Evolutionary conservation across 2,329 filamentous ascomycete species (phyloP).

Genomic region (Pseudogymnoascus sp.): DNA sequence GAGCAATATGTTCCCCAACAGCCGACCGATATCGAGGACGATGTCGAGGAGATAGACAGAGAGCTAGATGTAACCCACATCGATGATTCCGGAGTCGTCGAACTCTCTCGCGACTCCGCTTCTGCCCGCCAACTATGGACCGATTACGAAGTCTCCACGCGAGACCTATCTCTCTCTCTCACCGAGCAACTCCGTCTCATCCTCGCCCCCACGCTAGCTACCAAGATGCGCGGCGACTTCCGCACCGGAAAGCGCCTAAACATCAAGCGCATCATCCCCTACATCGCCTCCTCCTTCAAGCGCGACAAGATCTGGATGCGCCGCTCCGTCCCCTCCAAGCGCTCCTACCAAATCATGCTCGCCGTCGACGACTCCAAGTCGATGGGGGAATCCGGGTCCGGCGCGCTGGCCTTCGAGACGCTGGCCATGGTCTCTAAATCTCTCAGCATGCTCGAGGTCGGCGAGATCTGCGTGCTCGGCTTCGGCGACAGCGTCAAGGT

Average conservation of each 20-base stretch:
- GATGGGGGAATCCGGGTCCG: conserved; percentile 76
- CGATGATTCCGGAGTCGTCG: conserved; percentile 20
- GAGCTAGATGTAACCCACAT: conserved; percentile 70
- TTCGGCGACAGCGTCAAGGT: conserved; percentile 80
- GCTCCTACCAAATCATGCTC: conserved; percentile 93
- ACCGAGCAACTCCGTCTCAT: conserved; percentile 95
- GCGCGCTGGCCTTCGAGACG: conserved; percentile 81
- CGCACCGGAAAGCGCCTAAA: conserved; percentile 96
- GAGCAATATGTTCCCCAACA: conserved; percentile 29
- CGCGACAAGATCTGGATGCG: conserved; percentile 99
- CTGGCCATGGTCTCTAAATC: conserved; percentile 83
- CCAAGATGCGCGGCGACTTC: conserved; percentile 93
- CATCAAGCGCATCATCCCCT: conserved; percentile 98
- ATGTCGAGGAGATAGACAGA: conserved; percentile 33
- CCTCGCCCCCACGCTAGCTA: conserved; percentile 85
- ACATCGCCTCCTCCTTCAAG: conserved; percentile 97
- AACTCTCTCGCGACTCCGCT: conserved; percentile 32
- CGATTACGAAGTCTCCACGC: conserved; percentile 74
- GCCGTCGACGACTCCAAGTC: conserved; percentile 92
- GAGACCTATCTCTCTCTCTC: conserved; percentile 75
- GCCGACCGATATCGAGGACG: conserved; percentile 29
- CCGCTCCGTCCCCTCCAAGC: conserved; percentile 80
- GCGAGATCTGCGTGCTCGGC: conserved; percentile 82
- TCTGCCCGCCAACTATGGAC: conserved; percentile 72
- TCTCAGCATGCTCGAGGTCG: conserved; percentile 86